These are phyloP conservation scores for Corymbia calophylla DNA, from an alignment of 441 rosid species.

Conservation along the genomic window DNA sequence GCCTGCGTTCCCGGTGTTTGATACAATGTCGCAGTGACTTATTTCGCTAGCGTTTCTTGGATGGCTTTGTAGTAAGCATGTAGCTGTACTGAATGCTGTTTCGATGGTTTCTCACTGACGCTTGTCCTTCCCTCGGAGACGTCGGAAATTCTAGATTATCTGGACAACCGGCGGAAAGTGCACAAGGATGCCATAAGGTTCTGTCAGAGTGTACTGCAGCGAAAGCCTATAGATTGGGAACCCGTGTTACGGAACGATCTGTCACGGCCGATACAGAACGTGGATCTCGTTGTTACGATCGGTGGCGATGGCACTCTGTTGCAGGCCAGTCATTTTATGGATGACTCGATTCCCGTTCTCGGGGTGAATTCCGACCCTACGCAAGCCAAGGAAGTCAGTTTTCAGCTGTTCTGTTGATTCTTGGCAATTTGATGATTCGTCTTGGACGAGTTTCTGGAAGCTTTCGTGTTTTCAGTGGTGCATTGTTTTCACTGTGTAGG, in stretches of 20 bases:
- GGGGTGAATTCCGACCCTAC: constrained; percentile 97
- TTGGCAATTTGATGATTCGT: background rate
- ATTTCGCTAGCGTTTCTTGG: background rate
- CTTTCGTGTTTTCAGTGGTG: background rate
- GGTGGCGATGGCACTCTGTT: constrained; percentile 97
- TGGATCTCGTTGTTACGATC: constrained; percentile 80
- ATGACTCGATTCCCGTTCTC: constrained; percentile 64
- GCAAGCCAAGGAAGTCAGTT: constrained; percentile 56
- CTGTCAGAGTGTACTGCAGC: constrained; percentile 60
- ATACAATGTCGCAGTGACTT: constrained; percentile 16
- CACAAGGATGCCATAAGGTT: constrained; percentile 54
- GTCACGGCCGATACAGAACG: constrained; percentile 42
- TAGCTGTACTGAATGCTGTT: background rate
- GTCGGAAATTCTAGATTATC: constrained; percentile 32
- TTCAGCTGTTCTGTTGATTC: background rate
- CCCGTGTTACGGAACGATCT: constrained; percentile 46
- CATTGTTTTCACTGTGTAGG: constrained; percentile 23
- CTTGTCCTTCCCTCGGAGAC: background rate
- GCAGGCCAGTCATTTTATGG: constrained; percentile 89
- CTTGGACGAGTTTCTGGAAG: background rate
- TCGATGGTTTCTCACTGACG: background rate
- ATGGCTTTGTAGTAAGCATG: background rate
- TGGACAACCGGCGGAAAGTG: constrained; percentile 49
- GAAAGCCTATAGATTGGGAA: constrained; percentile 67
- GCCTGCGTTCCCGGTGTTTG: constrained; percentile 18